Evolutionary conservation across 495 filamentous ascomycete species (phyloP), one percentile per base, ranked within the genome.

Genomic region (Xanthoparmelia taractica): DNA sequence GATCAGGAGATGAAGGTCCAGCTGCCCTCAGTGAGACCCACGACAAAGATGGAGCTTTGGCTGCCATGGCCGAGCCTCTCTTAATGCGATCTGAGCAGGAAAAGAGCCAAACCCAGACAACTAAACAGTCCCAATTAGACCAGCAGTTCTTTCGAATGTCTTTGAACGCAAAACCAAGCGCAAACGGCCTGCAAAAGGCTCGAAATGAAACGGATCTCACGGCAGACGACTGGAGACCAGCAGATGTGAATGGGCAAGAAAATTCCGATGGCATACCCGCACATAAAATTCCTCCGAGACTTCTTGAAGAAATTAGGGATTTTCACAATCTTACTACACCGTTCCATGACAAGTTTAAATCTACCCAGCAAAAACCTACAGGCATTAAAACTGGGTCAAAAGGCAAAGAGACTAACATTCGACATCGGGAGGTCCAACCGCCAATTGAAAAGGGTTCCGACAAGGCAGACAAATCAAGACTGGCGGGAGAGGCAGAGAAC

Each of bases 271-370:
- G 15, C 40, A 23, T 41, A 25, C n/a, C 38, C 6, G 40, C 57
- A 34, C 33, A 13, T 2, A 63, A 45, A 18, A 59, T 84, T 60
- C 77, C 79, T 68, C 69, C 78, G 56, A 78, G 74, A 54, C 75
- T 87, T 8, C 74, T 87, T 6, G 84, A 85, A 62, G 85, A 87
- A 63, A 87, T 87, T 38, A 77, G 84, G 40, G 83, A 84, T 64
- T 73, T 73, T 61, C 74, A 79, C 59, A 81, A 66, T 31, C 55
- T 70, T 25, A 61, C 43, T 33, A 40, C 64, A 23, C 67, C 67
- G 31, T 63, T 68, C 43, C 60, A 68, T 59, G 60, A 66, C 33
- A 66, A 66, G 27, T 68, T 66, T 38, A 63, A 40, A 27, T 57
- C 43, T 43, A 40, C 64, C 20, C 60, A 59, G 23, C 48, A 48